Evolutionary conservation across 257 asterid species (phyloP).

Genomic region (Penstemon eatonii): DNA sequence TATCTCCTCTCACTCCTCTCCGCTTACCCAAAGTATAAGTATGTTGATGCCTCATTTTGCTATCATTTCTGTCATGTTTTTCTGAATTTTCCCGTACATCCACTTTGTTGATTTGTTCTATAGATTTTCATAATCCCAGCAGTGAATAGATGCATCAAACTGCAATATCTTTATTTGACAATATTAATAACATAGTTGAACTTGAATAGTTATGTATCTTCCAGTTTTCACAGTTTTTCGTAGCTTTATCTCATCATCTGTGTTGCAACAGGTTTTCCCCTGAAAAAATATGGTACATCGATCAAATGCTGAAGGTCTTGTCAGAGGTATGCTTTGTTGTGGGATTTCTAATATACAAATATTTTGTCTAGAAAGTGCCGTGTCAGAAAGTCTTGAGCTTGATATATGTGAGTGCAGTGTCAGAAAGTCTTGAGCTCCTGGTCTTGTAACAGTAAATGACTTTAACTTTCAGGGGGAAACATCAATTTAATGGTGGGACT

Average conservation of each 20-base stretch:
- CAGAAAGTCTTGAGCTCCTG: neutral
- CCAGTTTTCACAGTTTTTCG: conserved; percentile 9
- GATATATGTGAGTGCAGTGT: neutral
- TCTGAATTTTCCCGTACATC: neutral
- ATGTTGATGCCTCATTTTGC: conserved; percentile 22
- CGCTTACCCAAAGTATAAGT: conserved; percentile 12
- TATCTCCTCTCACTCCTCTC: conserved; percentile 5
- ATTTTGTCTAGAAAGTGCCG: conserved; percentile 15
- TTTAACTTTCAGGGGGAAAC: neutral
- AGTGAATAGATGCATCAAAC: conserved; percentile 18
- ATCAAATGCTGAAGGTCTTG: conserved; percentile 94
- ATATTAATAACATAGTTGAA: conserved; percentile 14
- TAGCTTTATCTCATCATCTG: conserved; percentile 30
- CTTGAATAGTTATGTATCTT: conserved; percentile 30
- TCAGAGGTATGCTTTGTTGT: conserved; percentile 61
- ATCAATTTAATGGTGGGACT: no score
- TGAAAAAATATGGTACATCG: conserved; percentile 90
- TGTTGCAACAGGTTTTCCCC: conserved; percentile 80
- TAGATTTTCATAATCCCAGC: conserved; percentile 14
- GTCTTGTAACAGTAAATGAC: neutral
- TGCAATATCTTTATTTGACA: conserved; percentile 12
- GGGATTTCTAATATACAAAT: conserved; percentile 10
- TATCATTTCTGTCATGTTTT: neutral
- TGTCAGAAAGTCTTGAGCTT: conserved; percentile 21
- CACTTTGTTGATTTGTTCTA: conserved; percentile 15